These are phyloP conservation scores for Geosmithia morbida DNA, from an alignment of 2,329 filamentous ascomycete genomes.

Conservation along the genomic window DNA sequence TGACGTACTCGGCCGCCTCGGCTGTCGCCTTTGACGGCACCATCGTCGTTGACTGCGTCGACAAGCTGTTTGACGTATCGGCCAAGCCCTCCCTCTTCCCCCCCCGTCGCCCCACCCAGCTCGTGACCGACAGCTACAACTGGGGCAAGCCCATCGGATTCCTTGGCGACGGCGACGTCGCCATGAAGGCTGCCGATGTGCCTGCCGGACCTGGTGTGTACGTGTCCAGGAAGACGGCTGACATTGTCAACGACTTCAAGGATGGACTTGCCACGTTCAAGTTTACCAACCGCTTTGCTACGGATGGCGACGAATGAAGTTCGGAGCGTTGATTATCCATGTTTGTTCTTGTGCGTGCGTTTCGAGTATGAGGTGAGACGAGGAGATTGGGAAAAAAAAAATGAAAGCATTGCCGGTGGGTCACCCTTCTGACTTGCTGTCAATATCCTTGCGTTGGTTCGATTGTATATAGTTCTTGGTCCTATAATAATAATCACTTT, in stretches of 20 bases:
- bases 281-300: constrained; percentile 48
- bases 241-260: constrained; percentile 30
- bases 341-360: background rate
- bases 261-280: constrained; percentile 49
- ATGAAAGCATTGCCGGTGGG: background rate
- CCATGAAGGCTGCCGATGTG: constrained; percentile 29
- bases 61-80: constrained; percentile 30
- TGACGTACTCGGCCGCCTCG: constrained; percentile 51
- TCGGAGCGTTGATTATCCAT: too few relatives aligned
- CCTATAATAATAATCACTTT: too few relatives aligned
- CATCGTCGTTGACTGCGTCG: constrained; percentile 40
- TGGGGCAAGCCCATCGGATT: constrained; percentile 59
- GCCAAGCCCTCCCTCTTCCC: constrained; percentile 42
- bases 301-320: constrained; percentile 26
- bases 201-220: constrained; percentile 26
- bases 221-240: constrained; percentile 14
- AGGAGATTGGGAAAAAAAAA: too few relatives aligned
- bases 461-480: too few relatives aligned
- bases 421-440: too few relatives aligned
- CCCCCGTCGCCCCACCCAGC: constrained; percentile 45
- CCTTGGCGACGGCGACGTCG: constrained; percentile 27
- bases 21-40: constrained; percentile 48
- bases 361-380: too few relatives aligned
- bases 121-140: constrained; percentile 46
- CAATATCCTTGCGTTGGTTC: too few relatives aligned